Evolutionary conservation across 768 basidiomycete genomes (phyloP), one percentile per base, ranked within the genome.

Genomic region (Panaeolus cyanescens): DNA sequence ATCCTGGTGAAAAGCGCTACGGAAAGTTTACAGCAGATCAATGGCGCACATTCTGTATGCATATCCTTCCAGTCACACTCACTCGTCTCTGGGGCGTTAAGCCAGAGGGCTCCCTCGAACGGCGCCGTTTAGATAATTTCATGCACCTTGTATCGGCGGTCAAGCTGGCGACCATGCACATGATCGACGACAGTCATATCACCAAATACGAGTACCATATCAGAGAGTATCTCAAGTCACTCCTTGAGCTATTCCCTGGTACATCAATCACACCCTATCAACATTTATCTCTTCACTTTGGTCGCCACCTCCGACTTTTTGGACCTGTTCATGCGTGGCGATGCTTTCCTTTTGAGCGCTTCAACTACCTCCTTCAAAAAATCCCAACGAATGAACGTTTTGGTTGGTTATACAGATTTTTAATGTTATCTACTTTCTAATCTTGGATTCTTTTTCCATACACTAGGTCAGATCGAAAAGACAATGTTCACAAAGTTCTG

Each of bases 281-380:
- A 7, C 80, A 80, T 62, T 40, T 77, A 4, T 55, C 74, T 1
- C 62, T 82, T 32, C 79, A 81, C 60, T 64, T 79, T 31, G 67
- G 63, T 0, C 30, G 68, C 2, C 64, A 68, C 22, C 56, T 81
- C 6, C 32, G 42, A 4, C 32, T 61, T 0, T 75, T 74, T 65
- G 75, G 78, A 0, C 75, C 77, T 0, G 64, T 64, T n/a, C 75
- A 73, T 42, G 63, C 67, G 6, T 80, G 77, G 77, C 58, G 72
- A 17, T 70, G 70, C 19, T 77, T 71, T 56, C 54, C 66, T 4
- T 75, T 76, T 25, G 75, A 78, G 54, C 33, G 72, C 1, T 72
- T 68, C 42, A 78, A 79, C 59, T 67, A 72, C 30, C 57, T 54
- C 19, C 42, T 62, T 12, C 61, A 62, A 33, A 56, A 68, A 2